phyloP scores from a whole-genome alignment of 805 yeast species.

The Zygosaccharomyces lentus region DNA sequence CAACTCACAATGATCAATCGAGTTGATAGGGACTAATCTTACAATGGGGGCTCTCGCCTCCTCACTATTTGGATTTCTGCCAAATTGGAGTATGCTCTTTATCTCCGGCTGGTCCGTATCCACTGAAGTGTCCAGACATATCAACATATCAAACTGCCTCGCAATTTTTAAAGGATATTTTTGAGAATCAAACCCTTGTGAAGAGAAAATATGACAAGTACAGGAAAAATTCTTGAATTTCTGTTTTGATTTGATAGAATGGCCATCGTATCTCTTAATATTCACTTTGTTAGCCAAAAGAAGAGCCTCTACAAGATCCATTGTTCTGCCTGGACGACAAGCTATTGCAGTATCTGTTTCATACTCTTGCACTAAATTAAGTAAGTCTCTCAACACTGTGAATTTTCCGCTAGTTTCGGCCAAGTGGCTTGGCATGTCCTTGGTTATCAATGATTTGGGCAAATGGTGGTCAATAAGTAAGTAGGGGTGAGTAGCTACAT shows the following conservation, averaged over 20 bases:
- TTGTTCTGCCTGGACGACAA: slow-evolving; percentile 59
- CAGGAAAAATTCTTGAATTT: slow-evolving; percentile 28
- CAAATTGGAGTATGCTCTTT: slow-evolving; percentile 29
- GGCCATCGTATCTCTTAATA: slow-evolving; percentile 59
- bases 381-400: slow-evolving; percentile 58
- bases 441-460: slow-evolving; percentile 71
- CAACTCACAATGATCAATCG: slow-evolving; percentile 75
- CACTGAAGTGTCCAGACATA: slow-evolving; percentile 62
- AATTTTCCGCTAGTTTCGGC: slow-evolving; percentile 85
- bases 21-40: slow-evolving; percentile 68
- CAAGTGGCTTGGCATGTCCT: slow-evolving; percentile 65
- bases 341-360: slow-evolving; percentile 61
- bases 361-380: slow-evolving; percentile 48
- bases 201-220: slow-evolving; percentile 45
- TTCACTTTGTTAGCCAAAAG: slow-evolving; percentile 56
- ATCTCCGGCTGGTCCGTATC: slow-evolving; percentile 38
- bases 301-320: slow-evolving; percentile 72
- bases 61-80: slow-evolving; percentile 27
- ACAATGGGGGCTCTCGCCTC: slow-evolving; percentile 49
- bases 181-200: slow-evolving; percentile 23
- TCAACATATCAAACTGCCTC: slow-evolving; percentile 49
- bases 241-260: slow-evolving; percentile 45
- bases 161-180: slow-evolving; percentile 21
- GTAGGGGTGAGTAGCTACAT: slow-evolving; percentile 87
- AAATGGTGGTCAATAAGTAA: slow-evolving; percentile 69